Evolutionary conservation across 306 rosid species (phyloP).

Genomic region (Vicia villosa): DNA sequence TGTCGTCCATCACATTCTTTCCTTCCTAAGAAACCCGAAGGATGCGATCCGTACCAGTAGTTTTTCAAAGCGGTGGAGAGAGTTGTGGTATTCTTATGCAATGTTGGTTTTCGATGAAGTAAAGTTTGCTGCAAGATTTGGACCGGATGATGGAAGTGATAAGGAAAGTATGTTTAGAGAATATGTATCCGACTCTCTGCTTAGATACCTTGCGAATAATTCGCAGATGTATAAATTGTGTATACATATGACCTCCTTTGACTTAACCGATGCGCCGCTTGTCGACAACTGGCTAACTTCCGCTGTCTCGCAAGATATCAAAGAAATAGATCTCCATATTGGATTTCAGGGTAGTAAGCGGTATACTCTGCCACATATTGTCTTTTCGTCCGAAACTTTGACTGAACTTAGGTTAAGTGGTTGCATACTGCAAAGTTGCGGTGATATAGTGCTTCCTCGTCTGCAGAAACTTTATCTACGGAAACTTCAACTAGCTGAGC

Average conservation of each 20-base stretch:
- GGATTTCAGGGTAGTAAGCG: neutral
- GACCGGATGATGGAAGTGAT: neutral
- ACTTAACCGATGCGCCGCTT: neutral
- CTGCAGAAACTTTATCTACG: constrained; percentile 46
- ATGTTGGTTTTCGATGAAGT: constrained; percentile 49
- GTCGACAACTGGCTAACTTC: constrained; percentile 35
- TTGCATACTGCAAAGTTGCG: constrained; percentile 31
- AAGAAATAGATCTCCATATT: constrained; percentile 48
- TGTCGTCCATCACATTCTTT: constrained; percentile 53
- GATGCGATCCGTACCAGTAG: constrained; percentile 53
- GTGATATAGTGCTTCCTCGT: constrained; percentile 34
- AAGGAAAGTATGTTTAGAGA: constrained; percentile 30
- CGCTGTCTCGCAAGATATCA: constrained; percentile 11
- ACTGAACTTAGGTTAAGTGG: constrained; percentile 42
- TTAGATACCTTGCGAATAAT: neutral
- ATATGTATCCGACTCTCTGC: constrained; percentile 26
- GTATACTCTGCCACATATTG: constrained; percentile 32
- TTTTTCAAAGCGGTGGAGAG: constrained; percentile 64
- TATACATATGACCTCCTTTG: constrained; percentile 36
- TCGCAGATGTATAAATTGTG: constrained; percentile 32
- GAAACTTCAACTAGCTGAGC: constrained; percentile 17
- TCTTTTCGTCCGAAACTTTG: constrained; percentile 30
- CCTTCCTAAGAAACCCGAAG: constrained; percentile 40
- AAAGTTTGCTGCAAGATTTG: constrained; percentile 26
- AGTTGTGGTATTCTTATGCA: constrained; percentile 50